These are phyloP conservation scores for Cutaneotrichosporon spelunceum DNA, from an alignment of 1,284 basidiomycete genomes.

Conservation along the genomic window DNA sequence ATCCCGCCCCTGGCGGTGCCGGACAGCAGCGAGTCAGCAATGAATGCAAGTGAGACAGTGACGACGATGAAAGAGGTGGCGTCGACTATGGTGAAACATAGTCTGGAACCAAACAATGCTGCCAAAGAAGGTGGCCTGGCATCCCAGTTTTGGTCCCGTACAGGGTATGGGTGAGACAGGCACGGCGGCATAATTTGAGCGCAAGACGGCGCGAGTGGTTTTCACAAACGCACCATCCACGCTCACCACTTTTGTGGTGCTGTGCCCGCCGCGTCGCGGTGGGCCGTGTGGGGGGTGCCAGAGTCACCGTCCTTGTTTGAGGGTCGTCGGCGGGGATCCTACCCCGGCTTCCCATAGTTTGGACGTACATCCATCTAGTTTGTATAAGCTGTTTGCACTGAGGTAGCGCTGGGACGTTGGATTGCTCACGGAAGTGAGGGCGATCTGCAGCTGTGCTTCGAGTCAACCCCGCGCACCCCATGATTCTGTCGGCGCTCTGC, in stretches of 20 bases:
- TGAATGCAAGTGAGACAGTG: background rate
- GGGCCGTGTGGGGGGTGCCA: constrained; percentile 13
- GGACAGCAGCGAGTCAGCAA: too few relatives aligned
- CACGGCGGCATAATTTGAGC: background rate
- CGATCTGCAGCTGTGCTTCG: background rate
- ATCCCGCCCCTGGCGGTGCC: background rate
- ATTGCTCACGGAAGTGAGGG: background rate
- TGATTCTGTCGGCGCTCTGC: too few relatives aligned
- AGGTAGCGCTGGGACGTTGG: background rate
- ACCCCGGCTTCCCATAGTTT: constrained; percentile 46
- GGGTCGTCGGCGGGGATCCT: constrained; percentile 37
- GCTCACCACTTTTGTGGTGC: background rate
- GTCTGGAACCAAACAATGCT: background rate
- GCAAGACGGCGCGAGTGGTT: background rate
- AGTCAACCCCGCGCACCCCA: too few relatives aligned
- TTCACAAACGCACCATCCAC: background rate
- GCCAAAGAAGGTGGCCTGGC: background rate
- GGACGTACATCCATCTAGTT: constrained; percentile 32
- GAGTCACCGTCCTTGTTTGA: constrained; percentile 43
- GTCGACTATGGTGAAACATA: background rate
- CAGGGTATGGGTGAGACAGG: background rate
- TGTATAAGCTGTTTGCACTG: background rate
- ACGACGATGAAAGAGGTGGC: background rate
- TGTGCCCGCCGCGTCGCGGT: background rate
- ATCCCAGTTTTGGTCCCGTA: background rate